phyloP scores from a whole-genome alignment of 768 basidiomycete species.

The Tremella fuciformis region DNA sequence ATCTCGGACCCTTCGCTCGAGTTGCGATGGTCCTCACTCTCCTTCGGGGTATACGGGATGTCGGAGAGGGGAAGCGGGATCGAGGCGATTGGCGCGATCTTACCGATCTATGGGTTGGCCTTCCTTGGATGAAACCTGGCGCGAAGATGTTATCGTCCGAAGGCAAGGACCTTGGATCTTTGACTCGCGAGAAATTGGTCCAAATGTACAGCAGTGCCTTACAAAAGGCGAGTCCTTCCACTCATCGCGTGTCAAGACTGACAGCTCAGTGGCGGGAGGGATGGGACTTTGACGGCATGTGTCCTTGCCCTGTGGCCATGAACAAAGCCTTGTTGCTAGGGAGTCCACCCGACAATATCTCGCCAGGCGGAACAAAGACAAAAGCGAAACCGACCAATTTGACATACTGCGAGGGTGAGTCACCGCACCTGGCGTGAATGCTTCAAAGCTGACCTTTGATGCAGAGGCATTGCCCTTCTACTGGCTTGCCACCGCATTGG shows the following conservation, averaged over 20 bases:
- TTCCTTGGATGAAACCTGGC: conserved; percentile 33
- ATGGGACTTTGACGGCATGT: conserved; percentile 53
- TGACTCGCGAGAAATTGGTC: conserved; percentile 42
- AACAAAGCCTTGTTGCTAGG: not conserved
- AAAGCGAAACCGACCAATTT: conserved; percentile 18
- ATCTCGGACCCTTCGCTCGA: conserved; percentile 52
- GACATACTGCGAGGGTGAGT: conserved; percentile 49
- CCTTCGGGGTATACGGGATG: conserved; percentile 49
- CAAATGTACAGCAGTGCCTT: conserved; percentile 28
- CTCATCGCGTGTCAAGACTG: conserved; percentile 5
- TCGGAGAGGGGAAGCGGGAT: conserved; percentile 52
- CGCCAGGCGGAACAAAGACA: not conserved
- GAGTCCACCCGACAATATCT: not conserved
- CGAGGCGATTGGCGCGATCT: conserved; percentile 45
- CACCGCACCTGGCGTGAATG: not conserved
- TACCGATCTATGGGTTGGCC: conserved; percentile 44
- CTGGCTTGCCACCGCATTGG: conserved; percentile 52
- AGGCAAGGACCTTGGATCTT: conserved; percentile 43
- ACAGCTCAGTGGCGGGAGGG: conserved; percentile 52
- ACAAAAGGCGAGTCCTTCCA: conserved; percentile 25
- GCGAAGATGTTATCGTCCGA: conserved; percentile 36
- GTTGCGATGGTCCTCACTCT: conserved; percentile 50
- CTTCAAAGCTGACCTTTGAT: conserved; percentile 9
- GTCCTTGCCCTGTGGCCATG: conserved; percentile 24
- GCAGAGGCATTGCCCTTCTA: conserved; percentile 53